Evolutionary conservation across 768 basidiomycete species (phyloP).

Genomic region (Collybia sp.): DNA sequence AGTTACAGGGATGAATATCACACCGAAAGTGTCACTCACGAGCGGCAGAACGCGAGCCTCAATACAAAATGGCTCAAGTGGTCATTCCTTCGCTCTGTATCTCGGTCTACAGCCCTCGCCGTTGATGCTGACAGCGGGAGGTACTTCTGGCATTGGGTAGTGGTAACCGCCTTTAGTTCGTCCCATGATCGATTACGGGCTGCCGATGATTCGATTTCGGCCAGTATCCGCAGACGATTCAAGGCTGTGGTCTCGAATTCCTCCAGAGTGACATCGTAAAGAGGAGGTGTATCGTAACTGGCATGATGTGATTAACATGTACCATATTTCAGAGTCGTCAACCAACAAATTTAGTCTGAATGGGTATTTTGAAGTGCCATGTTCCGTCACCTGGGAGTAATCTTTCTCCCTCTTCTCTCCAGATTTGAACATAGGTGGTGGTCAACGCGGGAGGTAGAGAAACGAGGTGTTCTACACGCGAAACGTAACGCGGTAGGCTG

Average conservation of each 20-base stretch:
- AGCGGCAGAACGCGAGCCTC: conserved; percentile 91
- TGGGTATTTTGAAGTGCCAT: conserved; percentile 46
- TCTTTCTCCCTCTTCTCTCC: conserved; percentile 1
- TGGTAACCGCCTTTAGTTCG: conserved; percentile 65
- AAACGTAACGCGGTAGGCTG: neutral
- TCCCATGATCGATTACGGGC: conserved; percentile 81
- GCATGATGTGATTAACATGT: conserved; percentile 4
- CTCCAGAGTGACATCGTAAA: conserved; percentile 87
- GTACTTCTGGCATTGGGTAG: conserved; percentile 65
- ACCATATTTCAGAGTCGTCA: neutral
- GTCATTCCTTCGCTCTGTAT: conserved; percentile 73
- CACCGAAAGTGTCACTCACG: conserved; percentile 51
- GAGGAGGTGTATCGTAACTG: conserved; percentile 86
- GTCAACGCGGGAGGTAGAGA: no score
- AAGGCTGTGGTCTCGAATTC: conserved; percentile 93
- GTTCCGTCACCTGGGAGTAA: conserved; percentile 19
- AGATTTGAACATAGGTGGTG: no score
- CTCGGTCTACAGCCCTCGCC: conserved; percentile 39
- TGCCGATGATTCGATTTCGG: conserved; percentile 87
- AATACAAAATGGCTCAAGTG: conserved; percentile 92
- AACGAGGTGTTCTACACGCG: neutral
- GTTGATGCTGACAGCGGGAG: conserved; percentile 62
- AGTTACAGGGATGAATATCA: neutral
- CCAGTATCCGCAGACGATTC: conserved; percentile 79
- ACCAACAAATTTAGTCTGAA: conserved; percentile 78